Evolutionary conservation across 1,139 yeast species (phyloP).

Genomic region (Pichia sp.): DNA sequence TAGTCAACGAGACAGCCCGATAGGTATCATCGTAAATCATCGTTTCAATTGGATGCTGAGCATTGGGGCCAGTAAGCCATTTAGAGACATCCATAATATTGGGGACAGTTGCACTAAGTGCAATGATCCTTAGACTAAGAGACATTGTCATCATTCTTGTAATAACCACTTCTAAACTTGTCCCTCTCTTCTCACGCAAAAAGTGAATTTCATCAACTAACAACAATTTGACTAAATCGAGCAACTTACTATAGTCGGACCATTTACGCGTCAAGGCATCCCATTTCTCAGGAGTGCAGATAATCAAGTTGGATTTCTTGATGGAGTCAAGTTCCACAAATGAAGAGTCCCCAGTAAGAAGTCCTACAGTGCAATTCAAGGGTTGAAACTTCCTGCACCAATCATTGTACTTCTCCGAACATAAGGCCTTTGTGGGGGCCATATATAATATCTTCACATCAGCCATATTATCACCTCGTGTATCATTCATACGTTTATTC

Average conservation of each 20-base stretch:
- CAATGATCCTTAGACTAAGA: slow-evolving; percentile 36
- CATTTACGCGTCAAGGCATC: slow-evolving; percentile 45
- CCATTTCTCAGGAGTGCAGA: slow-evolving; percentile 56
- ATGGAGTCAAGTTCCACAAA: slow-evolving; percentile 35
- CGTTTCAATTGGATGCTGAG: slow-evolving; percentile 27
- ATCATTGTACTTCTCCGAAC: slow-evolving; percentile 36
- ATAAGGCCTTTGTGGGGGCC: slow-evolving; percentile 50
- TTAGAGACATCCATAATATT: slow-evolving; percentile 41
- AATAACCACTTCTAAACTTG: slow-evolving; percentile 44
- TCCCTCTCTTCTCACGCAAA: slow-evolving; percentile 41
- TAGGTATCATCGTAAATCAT: slow-evolving; percentile 39
- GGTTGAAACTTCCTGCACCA: slow-evolving; percentile 36
- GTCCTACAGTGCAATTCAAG: slow-evolving; percentile 35
- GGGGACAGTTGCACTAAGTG: slow-evolving; percentile 49
- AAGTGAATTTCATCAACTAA: slow-evolving; percentile 47
- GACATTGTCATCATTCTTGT: slow-evolving; percentile 44
- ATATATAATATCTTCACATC: slow-evolving; percentile 37
- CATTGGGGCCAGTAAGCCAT: slow-evolving; percentile 31
- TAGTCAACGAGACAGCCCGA: slow-evolving; percentile 37
- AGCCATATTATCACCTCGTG: slow-evolving; percentile 12
- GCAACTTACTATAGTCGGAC: slow-evolving; percentile 35
- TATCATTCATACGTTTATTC: slow-evolving; percentile 11
- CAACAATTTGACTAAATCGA: slow-evolving; percentile 34
- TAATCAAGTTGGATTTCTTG: slow-evolving; percentile 37
- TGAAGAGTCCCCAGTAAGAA: slow-evolving; percentile 44